Conservation (phyloP, 805 yeast species). For the Saturnispora hagleri region DNA sequence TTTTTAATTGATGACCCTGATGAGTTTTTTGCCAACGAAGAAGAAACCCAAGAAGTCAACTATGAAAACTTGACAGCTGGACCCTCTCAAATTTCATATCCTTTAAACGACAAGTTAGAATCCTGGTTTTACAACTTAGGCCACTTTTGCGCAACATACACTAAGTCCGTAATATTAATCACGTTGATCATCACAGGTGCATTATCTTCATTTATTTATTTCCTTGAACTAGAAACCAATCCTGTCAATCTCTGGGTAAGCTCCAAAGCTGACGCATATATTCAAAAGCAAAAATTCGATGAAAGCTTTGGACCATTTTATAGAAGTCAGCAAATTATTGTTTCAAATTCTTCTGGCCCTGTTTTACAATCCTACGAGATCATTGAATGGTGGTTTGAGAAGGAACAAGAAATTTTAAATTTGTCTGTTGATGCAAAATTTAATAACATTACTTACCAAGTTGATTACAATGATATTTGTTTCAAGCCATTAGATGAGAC, state of each 20-base stretch:
- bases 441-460: constrained; percentile 10
- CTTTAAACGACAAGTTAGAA: constrained; percentile 41
- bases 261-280: constrained; percentile 57
- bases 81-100: constrained; percentile 31
- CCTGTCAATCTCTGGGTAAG: constrained; percentile 91
- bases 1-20: constrained; percentile 12
- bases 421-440: constrained; percentile 18
- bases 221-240: constrained; percentile 56
- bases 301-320: constrained; percentile 85
- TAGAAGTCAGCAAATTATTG: constrained; percentile 74
- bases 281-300: constrained; percentile 64
- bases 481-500: constrained; percentile 72
- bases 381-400: constrained; percentile 82
- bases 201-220: constrained; percentile 42
- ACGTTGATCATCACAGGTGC: constrained; percentile 34
- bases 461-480: constrained; percentile 57
- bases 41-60: not conserved
- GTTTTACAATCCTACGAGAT: constrained; percentile 52
- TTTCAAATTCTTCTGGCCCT: constrained; percentile 63
- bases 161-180: constrained; percentile 41
- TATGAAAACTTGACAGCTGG: constrained; percentile 7
- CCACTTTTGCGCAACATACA: constrained; percentile 49
- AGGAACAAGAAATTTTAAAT: constrained; percentile 46
- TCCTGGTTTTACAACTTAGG: constrained; percentile 43
- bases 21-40: constrained; percentile 1